Percentiles rank a stretch among this genome's conserved stretches.
phyloP scores from a whole-genome alignment of 306 rosid genomes.

The Inga leiocalycina region DNA sequence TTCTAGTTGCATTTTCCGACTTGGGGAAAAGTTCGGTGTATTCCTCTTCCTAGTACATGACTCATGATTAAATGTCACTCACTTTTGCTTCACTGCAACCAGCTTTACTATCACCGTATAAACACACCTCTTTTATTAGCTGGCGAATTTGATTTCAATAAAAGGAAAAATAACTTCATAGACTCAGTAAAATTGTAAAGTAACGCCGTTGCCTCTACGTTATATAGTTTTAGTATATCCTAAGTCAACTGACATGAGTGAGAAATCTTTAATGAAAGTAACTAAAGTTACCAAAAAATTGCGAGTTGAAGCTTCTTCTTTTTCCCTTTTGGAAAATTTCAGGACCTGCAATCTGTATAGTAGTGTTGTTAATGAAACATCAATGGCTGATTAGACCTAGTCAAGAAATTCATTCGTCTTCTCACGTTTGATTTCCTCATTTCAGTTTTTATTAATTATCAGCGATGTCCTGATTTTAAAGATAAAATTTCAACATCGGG shows the following conservation, averaged over 20 bases:
- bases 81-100: neutral
- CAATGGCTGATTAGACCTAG: neutral
- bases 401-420: neutral
- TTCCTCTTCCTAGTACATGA: neutral
- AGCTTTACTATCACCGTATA: neutral
- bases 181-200: neutral
- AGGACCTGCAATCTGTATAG: neutral
- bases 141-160: neutral
- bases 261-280: neutral
- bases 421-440: neutral
- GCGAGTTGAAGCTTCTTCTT: neutral
- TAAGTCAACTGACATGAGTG: neutral
- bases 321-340: conserved; percentile 2
- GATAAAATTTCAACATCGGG: neutral
- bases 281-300: conserved; percentile 13
- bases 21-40: neutral
- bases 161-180: neutral
- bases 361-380: conserved; percentile 9
- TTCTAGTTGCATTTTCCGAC: conserved; percentile 9
- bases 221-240: neutral
- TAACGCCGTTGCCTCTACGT: neutral
- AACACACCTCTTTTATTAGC: neutral
- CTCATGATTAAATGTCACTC: neutral
- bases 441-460: conserved; percentile 6
- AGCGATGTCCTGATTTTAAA: neutral